Conservation (phyloP, 768 basidiomycete genomes). For the Leccinum aurantiacum region DNA sequence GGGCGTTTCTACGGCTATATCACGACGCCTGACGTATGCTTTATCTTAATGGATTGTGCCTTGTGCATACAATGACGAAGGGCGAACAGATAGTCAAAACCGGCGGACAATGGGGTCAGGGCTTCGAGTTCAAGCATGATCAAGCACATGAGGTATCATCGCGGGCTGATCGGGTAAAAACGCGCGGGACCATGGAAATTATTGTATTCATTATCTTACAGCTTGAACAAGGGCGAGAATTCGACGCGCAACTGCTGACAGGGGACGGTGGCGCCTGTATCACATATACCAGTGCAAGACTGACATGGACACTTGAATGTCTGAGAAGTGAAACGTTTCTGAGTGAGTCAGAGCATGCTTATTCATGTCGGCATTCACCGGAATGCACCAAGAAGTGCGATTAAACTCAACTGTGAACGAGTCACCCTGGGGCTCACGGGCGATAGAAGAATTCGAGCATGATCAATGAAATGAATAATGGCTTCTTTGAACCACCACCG, state of each 20-base stretch:
- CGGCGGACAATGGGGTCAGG: slow-evolving; percentile 20
- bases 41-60: neutral
- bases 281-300: neutral
- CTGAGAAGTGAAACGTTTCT: neutral
- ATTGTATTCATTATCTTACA: neutral
- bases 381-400: neutral
- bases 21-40: neutral
- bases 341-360: slow-evolving; percentile 1
- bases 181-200: slow-evolving; percentile 1
- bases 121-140: neutral
- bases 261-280: slow-evolving; percentile 2
- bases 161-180: slow-evolving; percentile 2
- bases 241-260: neutral
- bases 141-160: slow-evolving; percentile 18
- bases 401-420: slow-evolving; percentile 14
- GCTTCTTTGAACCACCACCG: slow-evolving; percentile 12
- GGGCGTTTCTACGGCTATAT: slow-evolving; percentile 3
- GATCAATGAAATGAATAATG: slow-evolving; percentile 7
- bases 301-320: neutral
- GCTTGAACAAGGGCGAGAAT: neutral
- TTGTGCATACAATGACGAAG: neutral
- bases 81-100: slow-evolving; percentile 12
- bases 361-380: slow-evolving; percentile 10
- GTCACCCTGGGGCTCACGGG: slow-evolving; percentile 7
- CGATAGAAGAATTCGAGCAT: neutral